Evolutionary conservation across 805 yeast genomes (phyloP), one percentile per base, ranked within the genome.

Genomic region (Debaryomyces hansenii): DNA sequence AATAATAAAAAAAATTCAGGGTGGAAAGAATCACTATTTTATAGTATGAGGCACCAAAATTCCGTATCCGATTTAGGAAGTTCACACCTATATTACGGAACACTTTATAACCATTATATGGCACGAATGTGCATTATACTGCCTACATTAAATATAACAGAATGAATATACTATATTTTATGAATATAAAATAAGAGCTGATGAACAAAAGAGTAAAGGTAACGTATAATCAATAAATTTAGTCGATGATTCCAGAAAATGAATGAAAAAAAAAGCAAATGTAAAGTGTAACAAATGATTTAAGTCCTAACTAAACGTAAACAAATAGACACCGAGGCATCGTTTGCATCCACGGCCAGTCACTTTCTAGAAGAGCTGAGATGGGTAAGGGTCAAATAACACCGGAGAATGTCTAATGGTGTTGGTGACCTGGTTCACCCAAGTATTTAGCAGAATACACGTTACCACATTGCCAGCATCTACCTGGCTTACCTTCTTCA

Each of bases 401-500:
- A 24, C 27, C 27, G 2, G 27, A 16, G 5, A 24, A 24, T 28
- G 20, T 28, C 42, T 40, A 66, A 57, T 77, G 80, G 67, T 81
- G 84, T 66, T 75, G 79, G 65, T 80, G 84, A 61, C 72, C 80
- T 57, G 85, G 86, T 57, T 83, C 86, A 72, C 97, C 97, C 62
- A 91, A 79, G 75, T 84, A 85, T 74, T 90, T 87, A 61, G 91
- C 74, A 64, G 87, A 83, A 80, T 87, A 92, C 57, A 90, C 96
- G 59, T 91, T 85, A 72, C 99, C 99, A 72, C 98, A 92, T 73
- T 94, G 97, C 96, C 97, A 89, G 77, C 97, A 94, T 84, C 99
- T 90, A 58, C 87, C 87, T 51, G 86, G 86, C 72, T 88, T 77
- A 41, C 81, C 87, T 55, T 78, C 81, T 57, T 90, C 86, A 61